Percentiles rank a stretch among this genome's conserved stretches.
Evolutionary conservation across 371 early-diverging fungal species (phyloP).

Genomic region (Mucor circinelloides): DNA sequence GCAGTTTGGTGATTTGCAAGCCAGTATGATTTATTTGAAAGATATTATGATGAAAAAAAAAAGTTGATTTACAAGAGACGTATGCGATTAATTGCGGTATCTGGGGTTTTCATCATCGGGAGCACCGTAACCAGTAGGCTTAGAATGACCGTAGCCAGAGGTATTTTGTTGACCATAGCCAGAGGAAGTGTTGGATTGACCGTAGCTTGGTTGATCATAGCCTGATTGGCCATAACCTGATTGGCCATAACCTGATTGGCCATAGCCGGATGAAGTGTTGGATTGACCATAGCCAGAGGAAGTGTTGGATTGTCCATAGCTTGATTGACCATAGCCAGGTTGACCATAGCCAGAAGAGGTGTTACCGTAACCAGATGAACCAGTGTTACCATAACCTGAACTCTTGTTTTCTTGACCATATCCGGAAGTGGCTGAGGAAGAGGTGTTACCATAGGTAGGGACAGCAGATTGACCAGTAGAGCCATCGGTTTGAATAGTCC

Average conservation of each 20-base stretch:
- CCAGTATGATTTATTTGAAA: background rate
- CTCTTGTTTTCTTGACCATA: background rate
- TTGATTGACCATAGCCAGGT: too few relatives aligned
- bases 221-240: background rate
- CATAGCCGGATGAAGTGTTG: background rate
- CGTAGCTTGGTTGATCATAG: background rate
- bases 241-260: background rate
- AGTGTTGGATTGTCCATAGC: background rate
- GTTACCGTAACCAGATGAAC: background rate
- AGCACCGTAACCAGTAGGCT: constrained; percentile 22
- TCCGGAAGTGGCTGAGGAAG: background rate
- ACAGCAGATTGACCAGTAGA: background rate
- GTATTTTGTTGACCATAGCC: background rate
- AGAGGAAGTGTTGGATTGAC: background rate
- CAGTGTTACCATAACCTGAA: background rate
- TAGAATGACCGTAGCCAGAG: background rate
- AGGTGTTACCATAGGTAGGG: background rate
- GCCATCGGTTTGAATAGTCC: constrained; percentile 36
- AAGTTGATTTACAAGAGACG: background rate
- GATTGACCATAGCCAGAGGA: background rate
- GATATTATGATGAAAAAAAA: background rate
- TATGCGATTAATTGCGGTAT: constrained; percentile 5
- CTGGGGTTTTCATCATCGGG: constrained; percentile 22
- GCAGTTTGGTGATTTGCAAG: too few relatives aligned
- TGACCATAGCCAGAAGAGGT: background rate